A percentile compares a stretch with the other conserved stretches of the same genome.
Evolutionary conservation across 345 rosid species (phyloP).

Genomic region (Bretschneidera sinensis): DNA sequence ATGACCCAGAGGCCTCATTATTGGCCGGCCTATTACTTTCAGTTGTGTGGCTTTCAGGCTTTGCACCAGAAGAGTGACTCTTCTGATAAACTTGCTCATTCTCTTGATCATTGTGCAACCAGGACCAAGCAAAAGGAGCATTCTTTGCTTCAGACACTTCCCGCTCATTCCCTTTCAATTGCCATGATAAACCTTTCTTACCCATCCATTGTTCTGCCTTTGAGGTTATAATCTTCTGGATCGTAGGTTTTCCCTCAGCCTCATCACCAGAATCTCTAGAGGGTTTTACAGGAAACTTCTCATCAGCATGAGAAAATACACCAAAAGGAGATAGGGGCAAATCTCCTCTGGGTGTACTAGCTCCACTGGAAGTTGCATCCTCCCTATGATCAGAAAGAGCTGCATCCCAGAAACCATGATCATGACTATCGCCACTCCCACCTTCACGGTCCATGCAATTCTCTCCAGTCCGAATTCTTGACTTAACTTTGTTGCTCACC

Average conservation of each 20-base stretch:
- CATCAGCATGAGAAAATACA: constrained; percentile 48
- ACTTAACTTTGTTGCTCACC: constrained; percentile 82
- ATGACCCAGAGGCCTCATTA: constrained; percentile 69
- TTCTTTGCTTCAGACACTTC: constrained; percentile 57
- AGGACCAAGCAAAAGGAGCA: constrained; percentile 46
- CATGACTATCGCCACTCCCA: constrained; percentile 78
- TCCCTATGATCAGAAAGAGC: constrained; percentile 62
- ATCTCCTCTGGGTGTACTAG: constrained; percentile 90
- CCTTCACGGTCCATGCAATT: constrained; percentile 53
- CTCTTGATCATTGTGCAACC: constrained; percentile 58
- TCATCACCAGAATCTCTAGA: constrained; percentile 66
- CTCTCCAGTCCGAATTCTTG: constrained; percentile 60
- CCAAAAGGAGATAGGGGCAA: constrained; percentile 52
- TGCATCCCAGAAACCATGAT: constrained; percentile 51
- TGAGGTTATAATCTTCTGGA: constrained; percentile 64
- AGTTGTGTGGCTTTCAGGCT: constrained; percentile 39
- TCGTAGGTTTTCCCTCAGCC: constrained; percentile 63
- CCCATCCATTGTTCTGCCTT: constrained; percentile 89
- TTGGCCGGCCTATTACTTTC: constrained; percentile 46
- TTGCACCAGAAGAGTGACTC: constrained; percentile 36
- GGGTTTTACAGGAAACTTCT: constrained; percentile 40
- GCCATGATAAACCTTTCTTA: constrained; percentile 87
- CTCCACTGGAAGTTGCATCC: constrained; percentile 79
- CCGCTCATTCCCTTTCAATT: constrained; percentile 86
- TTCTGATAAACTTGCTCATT: constrained; percentile 33